Evolutionary conservation across 257 asterid genomes (phyloP).

Genomic region (Nicotiana attenuata): DNA sequence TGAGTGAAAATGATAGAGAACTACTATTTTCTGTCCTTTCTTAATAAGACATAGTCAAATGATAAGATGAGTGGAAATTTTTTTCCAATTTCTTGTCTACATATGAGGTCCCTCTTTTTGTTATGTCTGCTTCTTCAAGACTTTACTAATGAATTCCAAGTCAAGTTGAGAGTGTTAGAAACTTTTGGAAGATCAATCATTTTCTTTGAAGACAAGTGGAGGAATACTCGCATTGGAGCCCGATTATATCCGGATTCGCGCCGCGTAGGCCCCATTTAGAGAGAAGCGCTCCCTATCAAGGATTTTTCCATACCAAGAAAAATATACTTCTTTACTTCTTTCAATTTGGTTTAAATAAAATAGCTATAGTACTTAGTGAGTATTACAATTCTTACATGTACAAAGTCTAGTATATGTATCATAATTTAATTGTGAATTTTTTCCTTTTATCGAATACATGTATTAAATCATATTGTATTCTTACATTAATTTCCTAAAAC

Average conservation of each 20-base stretch:
- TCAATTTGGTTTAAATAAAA: not conserved
- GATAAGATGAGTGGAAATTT: not conserved
- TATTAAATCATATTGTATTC: no score
- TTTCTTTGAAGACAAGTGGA: not conserved
- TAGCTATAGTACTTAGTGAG: no score
- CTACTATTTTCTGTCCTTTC: not conserved
- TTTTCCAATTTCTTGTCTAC: not conserved
- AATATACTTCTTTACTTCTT: not conserved
- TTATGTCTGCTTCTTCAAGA: not conserved
- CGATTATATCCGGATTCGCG: no score
- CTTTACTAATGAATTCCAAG: not conserved
- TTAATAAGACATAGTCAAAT: not conserved
- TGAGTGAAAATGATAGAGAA: not conserved
- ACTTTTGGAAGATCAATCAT: not conserved
- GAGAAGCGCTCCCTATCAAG: no score
- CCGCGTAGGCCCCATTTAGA: no score
- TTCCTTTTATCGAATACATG: no score
- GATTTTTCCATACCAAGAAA: no score
- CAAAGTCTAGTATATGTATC: no score
- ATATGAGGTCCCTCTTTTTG: not conserved
- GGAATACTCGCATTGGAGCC: no score
- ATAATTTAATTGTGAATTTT: no score
- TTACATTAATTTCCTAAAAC: no score
- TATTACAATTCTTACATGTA: no score
- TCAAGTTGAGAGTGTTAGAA: not conserved